Evolutionary conservation across 1,139 yeast genomes (phyloP).

Genomic region (Neolecta irregularis): DNA sequence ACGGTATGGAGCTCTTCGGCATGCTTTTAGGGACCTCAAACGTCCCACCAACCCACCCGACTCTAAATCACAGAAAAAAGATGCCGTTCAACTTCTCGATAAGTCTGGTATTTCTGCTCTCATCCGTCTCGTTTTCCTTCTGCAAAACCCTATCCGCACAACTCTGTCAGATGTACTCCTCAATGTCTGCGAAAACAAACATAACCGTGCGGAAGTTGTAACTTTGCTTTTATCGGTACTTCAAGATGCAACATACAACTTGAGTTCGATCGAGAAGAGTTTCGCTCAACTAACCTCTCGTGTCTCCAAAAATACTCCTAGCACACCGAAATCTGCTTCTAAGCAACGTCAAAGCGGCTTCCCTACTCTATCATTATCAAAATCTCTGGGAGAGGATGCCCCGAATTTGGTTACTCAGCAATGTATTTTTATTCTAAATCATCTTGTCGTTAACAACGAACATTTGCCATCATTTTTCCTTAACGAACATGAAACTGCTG

Average conservation of each 20-base stretch:
- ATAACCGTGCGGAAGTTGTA: constrained; percentile 63
- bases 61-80: constrained; percentile 6
- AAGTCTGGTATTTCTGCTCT: constrained; percentile 62
- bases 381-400: constrained; percentile 35
- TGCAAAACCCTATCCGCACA: constrained; percentile 54
- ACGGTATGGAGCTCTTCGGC: constrained; percentile 4
- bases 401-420: constrained; percentile 64
- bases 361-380: constrained; percentile 1
- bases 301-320: constrained; percentile 18
- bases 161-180: constrained; percentile 51
- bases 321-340: constrained; percentile 12
- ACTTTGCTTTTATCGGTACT: constrained; percentile 52
- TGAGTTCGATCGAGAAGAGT: constrained; percentile 47
- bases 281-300: constrained; percentile 37
- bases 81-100: constrained; percentile 41
- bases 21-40: not conserved
- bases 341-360: constrained; percentile 4
- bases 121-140: constrained; percentile 55
- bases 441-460: constrained; percentile 50
- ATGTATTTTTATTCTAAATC: constrained; percentile 58
- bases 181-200: constrained; percentile 59
- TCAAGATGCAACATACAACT: constrained; percentile 56
- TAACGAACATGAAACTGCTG: constrained; percentile 60
- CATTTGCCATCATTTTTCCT: constrained; percentile 63
- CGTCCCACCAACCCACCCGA: not conserved